Evolutionary conservation across 108 stramenopile species (phyloP).

Genomic region (Poteriospumella lacustris): DNA sequence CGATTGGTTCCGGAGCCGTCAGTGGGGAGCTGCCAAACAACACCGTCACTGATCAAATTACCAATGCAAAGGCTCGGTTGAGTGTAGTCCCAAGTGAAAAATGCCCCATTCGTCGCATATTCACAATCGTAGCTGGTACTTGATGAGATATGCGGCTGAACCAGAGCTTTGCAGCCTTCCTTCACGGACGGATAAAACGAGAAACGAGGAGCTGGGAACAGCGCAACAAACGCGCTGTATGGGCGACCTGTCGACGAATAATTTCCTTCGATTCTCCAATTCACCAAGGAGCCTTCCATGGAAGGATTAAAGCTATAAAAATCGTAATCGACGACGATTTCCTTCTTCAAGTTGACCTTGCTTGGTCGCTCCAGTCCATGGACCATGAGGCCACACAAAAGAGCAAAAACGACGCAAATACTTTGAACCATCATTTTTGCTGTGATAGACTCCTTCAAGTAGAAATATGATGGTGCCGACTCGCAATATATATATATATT

Average conservation of each 20-base stretch:
- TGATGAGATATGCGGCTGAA: not conserved
- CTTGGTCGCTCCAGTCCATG: not conserved
- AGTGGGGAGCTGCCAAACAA: conserved; percentile 11
- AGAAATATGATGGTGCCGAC: too few species aligned
- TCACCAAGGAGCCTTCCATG: not conserved
- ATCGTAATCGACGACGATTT: not conserved
- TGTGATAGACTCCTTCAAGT: too few species aligned
- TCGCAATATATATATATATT: too few species aligned
- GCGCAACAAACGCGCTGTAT: not conserved
- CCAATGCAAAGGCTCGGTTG: not conserved
- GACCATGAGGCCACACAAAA: too few species aligned
- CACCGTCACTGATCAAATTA: conserved; percentile 20
- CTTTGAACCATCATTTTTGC: too few species aligned
- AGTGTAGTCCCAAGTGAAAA: conserved; percentile 13
- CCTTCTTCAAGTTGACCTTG: not conserved
- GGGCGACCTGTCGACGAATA: conserved; percentile 4
- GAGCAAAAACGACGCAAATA: too few species aligned
- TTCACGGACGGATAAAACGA: conserved; percentile 16
- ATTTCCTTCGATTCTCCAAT: not conserved
- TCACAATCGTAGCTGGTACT: conserved; percentile 2
- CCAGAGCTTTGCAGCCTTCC: not conserved
- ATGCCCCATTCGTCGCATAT: conserved; percentile 31
- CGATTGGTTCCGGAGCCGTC: conserved; percentile 19
- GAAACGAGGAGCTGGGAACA: not conserved
- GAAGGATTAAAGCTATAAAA: not conserved